Evolutionary conservation across 352 stramenopile species (phyloP).

Genomic region (Globisporangium irregulare): DNA sequence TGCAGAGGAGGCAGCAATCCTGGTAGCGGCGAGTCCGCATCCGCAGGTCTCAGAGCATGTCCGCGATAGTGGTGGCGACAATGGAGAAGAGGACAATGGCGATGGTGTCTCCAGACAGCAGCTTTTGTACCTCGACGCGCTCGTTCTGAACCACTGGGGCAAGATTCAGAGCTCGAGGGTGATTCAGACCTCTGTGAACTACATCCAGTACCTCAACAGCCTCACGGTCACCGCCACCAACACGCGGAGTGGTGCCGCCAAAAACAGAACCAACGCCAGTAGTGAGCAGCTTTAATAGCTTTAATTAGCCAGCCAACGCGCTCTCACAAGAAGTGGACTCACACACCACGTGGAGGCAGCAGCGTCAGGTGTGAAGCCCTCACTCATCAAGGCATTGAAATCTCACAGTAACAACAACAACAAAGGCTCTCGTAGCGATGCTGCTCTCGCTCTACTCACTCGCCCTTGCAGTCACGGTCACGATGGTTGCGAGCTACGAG

Average conservation of each 20-base stretch:
- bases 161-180: slow-evolving; percentile 29
- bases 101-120: slow-evolving; percentile 39
- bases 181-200: slow-evolving; percentile 36
- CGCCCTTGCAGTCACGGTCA: not conserved
- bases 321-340: not conserved
- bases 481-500: slow-evolving; percentile 1
- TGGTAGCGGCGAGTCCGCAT: slow-evolving; percentile 2
- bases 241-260: not conserved
- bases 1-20: slow-evolving; percentile 28
- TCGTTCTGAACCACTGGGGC: slow-evolving; percentile 56
- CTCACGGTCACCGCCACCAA: slow-evolving; percentile 3
- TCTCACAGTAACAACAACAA: not conserved
- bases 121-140: slow-evolving; percentile 55
- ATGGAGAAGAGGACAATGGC: slow-evolving; percentile 12
- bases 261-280: not conserved
- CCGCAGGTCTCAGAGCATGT: slow-evolving; percentile 47
- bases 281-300: not conserved
- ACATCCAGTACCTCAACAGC: slow-evolving; percentile 50
- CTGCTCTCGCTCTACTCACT: not conserved
- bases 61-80: slow-evolving; percentile 10
- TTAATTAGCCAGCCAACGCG: not conserved
- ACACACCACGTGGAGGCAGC: not conserved
- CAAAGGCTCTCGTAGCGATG: not conserved
- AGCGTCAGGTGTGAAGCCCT: not conserved
- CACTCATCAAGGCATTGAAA: not conserved